These are phyloP conservation scores for Colletotrichum kahawae DNA, from an alignment of 2,329 filamentous ascomycete species.

Conservation along the genomic window DNA sequence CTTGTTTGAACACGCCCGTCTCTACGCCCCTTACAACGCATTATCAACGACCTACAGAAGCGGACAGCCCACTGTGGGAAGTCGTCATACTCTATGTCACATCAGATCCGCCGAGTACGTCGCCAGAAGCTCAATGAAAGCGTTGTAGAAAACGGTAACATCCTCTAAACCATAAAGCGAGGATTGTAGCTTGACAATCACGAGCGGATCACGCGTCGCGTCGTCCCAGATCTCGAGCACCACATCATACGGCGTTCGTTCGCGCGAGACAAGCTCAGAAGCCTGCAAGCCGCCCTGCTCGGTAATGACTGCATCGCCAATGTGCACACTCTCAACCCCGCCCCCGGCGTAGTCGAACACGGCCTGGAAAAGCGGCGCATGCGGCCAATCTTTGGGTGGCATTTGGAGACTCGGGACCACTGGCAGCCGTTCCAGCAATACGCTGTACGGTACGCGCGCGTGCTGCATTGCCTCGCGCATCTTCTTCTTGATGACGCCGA, in stretches of 20 bases:
- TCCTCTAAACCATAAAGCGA: neutral
- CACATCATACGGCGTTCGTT: slow-evolving; percentile 2
- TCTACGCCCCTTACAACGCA: accelerated
- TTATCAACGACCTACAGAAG: neutral
- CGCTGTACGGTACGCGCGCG: neutral
- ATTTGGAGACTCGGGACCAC: neutral
- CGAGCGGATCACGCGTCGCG: neutral
- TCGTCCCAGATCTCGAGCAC: slow-evolving; percentile 2
- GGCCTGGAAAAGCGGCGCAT: slow-evolving; percentile 1
- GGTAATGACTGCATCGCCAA: neutral
- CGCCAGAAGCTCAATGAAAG: neutral
- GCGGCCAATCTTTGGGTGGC: neutral
- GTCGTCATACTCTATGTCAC: neutral
- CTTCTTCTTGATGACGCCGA: neutral
- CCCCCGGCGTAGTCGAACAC: neutral
- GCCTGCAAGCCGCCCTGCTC: neutral
- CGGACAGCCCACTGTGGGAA: neutral
- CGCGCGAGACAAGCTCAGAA: neutral
- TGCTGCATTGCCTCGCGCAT: neutral
- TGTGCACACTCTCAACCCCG: neutral
- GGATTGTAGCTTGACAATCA: neutral
- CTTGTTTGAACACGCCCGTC: neutral
- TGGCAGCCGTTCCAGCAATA: neutral
- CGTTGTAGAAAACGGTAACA: neutral
- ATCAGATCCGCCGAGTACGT: neutral